Conservation (phyloP, 768 basidiomycete genomes). For the Termitomyces sp. region DNA sequence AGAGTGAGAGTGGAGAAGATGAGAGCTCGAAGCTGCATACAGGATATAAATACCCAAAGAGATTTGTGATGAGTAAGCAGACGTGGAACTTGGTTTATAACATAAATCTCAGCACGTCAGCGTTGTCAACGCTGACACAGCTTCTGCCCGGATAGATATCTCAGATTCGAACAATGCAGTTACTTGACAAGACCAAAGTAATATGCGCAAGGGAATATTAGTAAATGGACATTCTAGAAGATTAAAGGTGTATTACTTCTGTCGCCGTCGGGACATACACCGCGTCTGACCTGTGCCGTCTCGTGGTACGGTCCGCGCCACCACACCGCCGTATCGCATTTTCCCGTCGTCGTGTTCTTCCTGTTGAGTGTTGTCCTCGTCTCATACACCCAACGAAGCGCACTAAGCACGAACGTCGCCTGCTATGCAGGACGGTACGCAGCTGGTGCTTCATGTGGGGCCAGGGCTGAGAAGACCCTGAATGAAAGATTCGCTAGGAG, state of each 20-base stretch:
- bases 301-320: background rate
- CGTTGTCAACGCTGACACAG: background rate
- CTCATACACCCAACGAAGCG: background rate
- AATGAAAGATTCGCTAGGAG: too few species aligned
- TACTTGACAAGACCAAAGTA: background rate
- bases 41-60: background rate
- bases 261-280: background rate
- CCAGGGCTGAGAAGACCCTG: background rate
- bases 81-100: background rate
- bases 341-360: background rate
- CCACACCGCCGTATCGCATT: too few species aligned
- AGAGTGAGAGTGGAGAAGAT: background rate
- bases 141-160: background rate
- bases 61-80: constrained; percentile 1
- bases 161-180: too few species aligned
- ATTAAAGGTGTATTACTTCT: background rate
- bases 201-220: background rate
- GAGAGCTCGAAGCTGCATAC: background rate
- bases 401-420: background rate
- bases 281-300: background rate
- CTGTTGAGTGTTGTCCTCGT: background rate
- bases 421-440: too few species aligned
- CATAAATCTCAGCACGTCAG: too few species aligned
- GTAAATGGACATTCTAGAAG: background rate
- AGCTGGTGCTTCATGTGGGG: background rate